phyloP scores from a whole-genome alignment of 2,329 filamentous ascomycete genomes.

The Cladobotryum mycophilum region DNA sequence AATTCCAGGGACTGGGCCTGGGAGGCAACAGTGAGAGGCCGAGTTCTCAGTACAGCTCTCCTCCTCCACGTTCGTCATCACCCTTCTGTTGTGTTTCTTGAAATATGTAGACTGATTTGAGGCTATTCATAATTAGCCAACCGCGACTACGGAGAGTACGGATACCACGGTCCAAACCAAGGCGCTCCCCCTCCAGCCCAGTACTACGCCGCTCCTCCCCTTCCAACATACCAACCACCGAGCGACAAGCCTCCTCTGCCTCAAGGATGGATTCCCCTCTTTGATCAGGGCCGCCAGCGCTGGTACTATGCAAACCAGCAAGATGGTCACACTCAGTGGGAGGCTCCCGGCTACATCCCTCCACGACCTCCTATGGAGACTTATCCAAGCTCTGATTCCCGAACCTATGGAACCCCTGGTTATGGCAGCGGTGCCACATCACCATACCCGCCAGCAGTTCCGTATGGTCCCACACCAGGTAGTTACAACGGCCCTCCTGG shows the following conservation, averaged over 20 bases:
- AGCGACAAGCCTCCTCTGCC: constrained; percentile 45
- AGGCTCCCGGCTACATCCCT: constrained; percentile 40
- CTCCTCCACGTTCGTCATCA: constrained; percentile 2
- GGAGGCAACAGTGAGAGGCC: constrained; percentile 21
- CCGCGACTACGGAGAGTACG: constrained; percentile 1
- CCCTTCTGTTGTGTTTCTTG: neutral
- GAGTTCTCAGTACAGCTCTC: constrained; percentile 3
- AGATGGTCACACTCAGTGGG: constrained; percentile 59
- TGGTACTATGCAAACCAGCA: constrained; percentile 61
- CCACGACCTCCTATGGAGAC: constrained; percentile 18
- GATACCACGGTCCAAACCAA: constrained; percentile 19
- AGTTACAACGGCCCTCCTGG: constrained; percentile 14
- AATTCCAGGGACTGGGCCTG: constrained; percentile 42
- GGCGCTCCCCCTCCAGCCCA: constrained; percentile 15
- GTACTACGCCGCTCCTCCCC: constrained; percentile 16
- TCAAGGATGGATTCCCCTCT: constrained; percentile 57
- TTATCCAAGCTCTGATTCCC: constrained; percentile 19
- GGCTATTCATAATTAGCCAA: neutral
- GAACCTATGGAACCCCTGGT: constrained; percentile 17
- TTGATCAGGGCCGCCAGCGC: constrained; percentile 53
- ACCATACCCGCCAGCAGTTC: constrained; percentile 1
- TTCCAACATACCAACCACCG: constrained; percentile 28
- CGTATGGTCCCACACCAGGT: constrained; percentile 2
- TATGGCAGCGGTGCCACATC: constrained; percentile 11
- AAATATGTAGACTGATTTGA: neutral